These are phyloP conservation scores for Lolium multiflorum DNA, from an alignment of 176 grass and related monocot genomes.

Conservation along the genomic window DNA sequence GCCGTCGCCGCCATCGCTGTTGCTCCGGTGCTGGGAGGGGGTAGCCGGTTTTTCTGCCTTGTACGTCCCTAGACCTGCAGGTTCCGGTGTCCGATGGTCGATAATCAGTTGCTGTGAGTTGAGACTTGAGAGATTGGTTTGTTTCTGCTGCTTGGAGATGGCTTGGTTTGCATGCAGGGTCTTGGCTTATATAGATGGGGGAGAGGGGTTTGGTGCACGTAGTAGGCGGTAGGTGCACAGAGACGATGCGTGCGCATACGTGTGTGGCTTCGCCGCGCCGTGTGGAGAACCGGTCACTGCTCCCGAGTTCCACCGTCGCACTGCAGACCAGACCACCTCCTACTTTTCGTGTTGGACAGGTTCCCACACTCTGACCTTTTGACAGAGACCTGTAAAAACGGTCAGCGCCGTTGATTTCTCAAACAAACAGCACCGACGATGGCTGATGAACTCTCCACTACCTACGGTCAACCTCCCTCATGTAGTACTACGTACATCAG, in stretches of 20 bases:
- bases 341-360: slow-evolving; percentile 19
- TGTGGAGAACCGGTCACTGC: slow-evolving; percentile 50
- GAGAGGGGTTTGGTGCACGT: neutral
- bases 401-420: slow-evolving; percentile 29
- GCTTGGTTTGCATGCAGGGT: neutral
- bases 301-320: neutral
- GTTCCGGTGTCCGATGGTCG: neutral
- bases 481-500: neutral
- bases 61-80: neutral
- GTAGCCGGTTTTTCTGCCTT: neutral
- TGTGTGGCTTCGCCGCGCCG: neutral
- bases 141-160: neutral
- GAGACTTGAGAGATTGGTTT: neutral
- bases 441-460: neutral
- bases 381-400: neutral
- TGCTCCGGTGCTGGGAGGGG: too few relatives aligned
- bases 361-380: slow-evolving; percentile 38
- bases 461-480: neutral
- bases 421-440: neutral
- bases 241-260: neutral
- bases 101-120: neutral
- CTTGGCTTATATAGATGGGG: slow-evolving; percentile 22
- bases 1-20: neutral
- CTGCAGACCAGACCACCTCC: neutral
- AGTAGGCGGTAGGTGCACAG: neutral